A percentile compares a stretch with the other conserved stretches of the same genome.
Evolutionary conservation across 108 stramenopile genomes (phyloP).

Genomic region (Stephanodiscus minutulus): DNA sequence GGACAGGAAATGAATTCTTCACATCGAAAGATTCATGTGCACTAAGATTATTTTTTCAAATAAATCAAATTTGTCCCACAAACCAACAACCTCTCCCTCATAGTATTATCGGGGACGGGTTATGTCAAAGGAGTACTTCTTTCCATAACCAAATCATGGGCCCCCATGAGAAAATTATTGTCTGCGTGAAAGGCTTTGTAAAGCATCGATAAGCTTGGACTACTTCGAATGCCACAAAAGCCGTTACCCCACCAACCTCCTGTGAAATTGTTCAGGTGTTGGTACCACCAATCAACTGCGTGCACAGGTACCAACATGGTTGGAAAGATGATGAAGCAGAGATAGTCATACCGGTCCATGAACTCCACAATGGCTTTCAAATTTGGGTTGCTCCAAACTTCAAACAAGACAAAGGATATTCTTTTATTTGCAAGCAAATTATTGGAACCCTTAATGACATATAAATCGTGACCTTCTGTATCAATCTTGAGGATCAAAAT

Average conservation of each 20-base stretch:
- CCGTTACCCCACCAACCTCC: conserved; percentile 16
- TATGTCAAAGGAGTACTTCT: too few relatives aligned
- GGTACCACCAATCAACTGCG: conserved; percentile 17
- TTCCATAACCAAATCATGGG: neutral
- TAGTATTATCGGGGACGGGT: too few relatives aligned
- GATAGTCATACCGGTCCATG: conserved; percentile 18
- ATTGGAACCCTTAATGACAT: conserved; percentile 8
- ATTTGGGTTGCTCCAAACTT: conserved; percentile 11
- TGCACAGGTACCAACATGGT: conserved; percentile 17
- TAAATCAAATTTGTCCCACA: too few relatives aligned
- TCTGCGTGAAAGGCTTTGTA: conserved; percentile 19
- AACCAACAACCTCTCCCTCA: too few relatives aligned
- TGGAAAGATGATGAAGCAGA: conserved; percentile 9
- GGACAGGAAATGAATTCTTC: too few relatives aligned
- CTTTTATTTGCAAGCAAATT: conserved; percentile 7
- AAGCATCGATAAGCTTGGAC: neutral
- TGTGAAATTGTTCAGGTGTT: conserved; percentile 12
- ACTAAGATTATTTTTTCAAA: too few relatives aligned
- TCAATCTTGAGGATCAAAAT: conserved; percentile 21
- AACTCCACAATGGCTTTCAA: conserved; percentile 4
- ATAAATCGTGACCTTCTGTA: conserved; percentile 17
- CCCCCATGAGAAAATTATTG: neutral
- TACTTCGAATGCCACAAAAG: conserved; percentile 10
- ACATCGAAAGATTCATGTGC: too few relatives aligned
- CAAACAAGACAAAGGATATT: conserved; percentile 8